Conservation (phyloP, 164 flowering plant species). For the Amborella trichopoda region DNA sequence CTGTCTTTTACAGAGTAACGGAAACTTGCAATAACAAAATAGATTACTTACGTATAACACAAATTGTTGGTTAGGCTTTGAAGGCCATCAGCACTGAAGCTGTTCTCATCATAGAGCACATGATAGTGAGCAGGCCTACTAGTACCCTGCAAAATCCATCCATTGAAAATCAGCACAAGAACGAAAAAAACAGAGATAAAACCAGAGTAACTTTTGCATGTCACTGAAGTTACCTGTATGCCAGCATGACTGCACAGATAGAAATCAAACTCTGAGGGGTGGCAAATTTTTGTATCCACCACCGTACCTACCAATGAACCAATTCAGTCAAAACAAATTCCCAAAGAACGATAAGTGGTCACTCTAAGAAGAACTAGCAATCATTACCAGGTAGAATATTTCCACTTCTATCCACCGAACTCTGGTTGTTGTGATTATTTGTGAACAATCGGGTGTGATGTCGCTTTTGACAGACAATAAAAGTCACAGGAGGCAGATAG, state of each 20-base stretch:
- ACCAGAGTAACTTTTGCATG: no score
- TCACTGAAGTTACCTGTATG: no score
- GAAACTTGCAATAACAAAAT: background rate
- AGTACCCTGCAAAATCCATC: no score
- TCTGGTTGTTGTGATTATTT: conserved; percentile 49
- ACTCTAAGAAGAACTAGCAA: no score
- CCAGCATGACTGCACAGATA: conserved; percentile 97
- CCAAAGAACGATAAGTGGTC: no score
- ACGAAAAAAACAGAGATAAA: no score
- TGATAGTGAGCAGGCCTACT: conserved; percentile 78
- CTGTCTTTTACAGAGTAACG: background rate
- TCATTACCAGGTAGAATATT: conserved; percentile 86
- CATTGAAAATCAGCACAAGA: no score
- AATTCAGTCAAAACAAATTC: no score
- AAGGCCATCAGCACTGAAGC: conserved; percentile 58
- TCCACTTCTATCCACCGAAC: conserved; percentile 72
- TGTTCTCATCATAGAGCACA: conserved; percentile 73
- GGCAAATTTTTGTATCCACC: conserved; percentile 81
- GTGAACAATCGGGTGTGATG: conserved; percentile 88
- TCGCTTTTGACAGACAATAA: conserved; percentile 82
- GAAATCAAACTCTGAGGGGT: conserved; percentile 88
- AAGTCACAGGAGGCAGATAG: conserved; percentile 87
- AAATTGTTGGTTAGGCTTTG: conserved; percentile 61
- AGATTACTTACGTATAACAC: conserved; percentile 50
- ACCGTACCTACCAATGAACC: conserved; percentile 63